These are phyloP conservation scores for Ceratobasidium sp. DNA, from an alignment of 1,284 basidiomycete genomes.

Conservation along the genomic window DNA sequence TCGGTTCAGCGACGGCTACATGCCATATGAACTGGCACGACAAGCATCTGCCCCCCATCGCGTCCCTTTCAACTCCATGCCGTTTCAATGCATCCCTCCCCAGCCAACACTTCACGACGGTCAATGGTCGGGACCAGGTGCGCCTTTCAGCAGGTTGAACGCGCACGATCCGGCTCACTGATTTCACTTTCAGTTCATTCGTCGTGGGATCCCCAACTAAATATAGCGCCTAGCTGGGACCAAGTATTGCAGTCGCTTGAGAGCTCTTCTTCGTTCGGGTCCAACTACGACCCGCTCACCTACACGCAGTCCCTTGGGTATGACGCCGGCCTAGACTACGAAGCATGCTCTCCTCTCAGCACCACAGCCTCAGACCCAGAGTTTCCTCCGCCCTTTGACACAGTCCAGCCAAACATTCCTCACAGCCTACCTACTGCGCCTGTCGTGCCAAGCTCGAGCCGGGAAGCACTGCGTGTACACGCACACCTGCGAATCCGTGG, in stretches of 20 bases:
- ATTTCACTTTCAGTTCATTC: constrained; percentile 12
- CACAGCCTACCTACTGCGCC: constrained; percentile 18
- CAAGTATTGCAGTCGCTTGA: neutral
- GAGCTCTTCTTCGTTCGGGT: neutral
- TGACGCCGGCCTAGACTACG: constrained; percentile 19
- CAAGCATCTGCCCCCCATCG: neutral
- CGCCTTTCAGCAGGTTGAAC: neutral
- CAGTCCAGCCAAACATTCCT: neutral
- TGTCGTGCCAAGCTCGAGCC: constrained; percentile 34
- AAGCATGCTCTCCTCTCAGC: constrained; percentile 35
- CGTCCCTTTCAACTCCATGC: neutral
- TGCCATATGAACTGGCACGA: neutral
- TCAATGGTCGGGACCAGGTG: constrained; percentile 17
- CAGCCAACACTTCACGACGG: neutral
- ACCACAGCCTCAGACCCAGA: constrained; percentile 31
- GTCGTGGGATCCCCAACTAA: constrained; percentile 1
- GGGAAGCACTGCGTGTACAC: constrained; percentile 13
- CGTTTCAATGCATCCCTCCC: neutral
- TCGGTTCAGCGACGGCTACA: neutral
- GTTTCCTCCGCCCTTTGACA: constrained; percentile 5
- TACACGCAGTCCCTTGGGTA: neutral
- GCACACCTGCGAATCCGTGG: constrained; percentile 18
- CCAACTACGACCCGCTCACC: constrained; percentile 9
- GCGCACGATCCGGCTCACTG: constrained; percentile 2
- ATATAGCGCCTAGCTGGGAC: constrained; percentile 5